A percentile compares a stretch with the other conserved stretches of the same genome.
Evolutionary conservation across 345 rosid species (phyloP).

Genomic region (Brassica cretica): DNA sequence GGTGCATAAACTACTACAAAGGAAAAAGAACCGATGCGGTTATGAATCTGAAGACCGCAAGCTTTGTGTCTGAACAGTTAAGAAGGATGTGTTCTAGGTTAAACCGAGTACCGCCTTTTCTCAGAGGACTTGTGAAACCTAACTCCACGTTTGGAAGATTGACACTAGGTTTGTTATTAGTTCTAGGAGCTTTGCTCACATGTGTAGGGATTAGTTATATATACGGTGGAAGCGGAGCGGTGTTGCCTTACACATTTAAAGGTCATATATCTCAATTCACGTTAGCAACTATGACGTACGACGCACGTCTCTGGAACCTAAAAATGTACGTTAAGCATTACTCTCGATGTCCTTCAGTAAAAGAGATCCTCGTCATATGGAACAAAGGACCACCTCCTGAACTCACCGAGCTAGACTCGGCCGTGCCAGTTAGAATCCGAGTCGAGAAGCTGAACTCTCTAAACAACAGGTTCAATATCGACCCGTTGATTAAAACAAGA

Average conservation of each 20-base stretch:
- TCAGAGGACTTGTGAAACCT: conserved; percentile 62
- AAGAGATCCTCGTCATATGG: conserved; percentile 96
- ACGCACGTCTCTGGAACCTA: conserved; percentile 96
- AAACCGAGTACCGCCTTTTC: conserved; percentile 59
- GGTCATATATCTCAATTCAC: conserved; percentile 89
- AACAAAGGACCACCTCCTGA: conserved; percentile 88
- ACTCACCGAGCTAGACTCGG: conserved; percentile 63
- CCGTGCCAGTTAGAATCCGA: conserved; percentile 87
- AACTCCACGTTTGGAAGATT: conserved; percentile 56
- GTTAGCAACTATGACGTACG: conserved; percentile 87
- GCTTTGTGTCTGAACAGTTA: conserved; percentile 53
- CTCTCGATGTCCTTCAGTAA: conserved; percentile 87
- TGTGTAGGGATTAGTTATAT: conserved; percentile 60
- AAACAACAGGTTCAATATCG: conserved; percentile 82
- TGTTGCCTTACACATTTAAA: conserved; percentile 58
- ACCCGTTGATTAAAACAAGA: conserved; percentile 64
- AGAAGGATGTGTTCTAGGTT: conserved; percentile 70
- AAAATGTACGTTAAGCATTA: conserved; percentile 92
- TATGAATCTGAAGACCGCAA: conserved; percentile 51
- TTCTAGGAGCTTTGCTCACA: conserved; percentile 52
- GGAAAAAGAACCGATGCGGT: conserved; percentile 56
- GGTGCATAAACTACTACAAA: conserved; percentile 62
- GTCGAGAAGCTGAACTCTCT: conserved; percentile 68
- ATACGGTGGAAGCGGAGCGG: conserved; percentile 82
- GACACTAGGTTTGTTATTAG: conserved; percentile 48